A percentile compares a stretch with the other conserved stretches of the same genome.
Evolutionary conservation across 371 early-diverging fungal genomes (phyloP).

Genomic region (Synchytrium microbalum): DNA sequence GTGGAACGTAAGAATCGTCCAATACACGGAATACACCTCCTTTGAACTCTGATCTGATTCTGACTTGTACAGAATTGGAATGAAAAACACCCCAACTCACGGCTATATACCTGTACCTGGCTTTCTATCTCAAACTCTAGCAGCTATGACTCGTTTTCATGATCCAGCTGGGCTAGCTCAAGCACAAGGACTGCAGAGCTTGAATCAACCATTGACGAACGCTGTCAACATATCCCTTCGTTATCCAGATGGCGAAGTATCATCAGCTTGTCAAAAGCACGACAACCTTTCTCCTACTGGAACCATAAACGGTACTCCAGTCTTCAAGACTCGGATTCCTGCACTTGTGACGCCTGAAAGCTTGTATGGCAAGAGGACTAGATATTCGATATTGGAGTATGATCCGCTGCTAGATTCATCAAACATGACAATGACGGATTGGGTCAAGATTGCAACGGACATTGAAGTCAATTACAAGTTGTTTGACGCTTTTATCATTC

Average conservation of each 20-base stretch:
- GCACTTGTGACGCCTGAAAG: constrained; percentile 85
- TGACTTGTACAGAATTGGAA: too few species aligned
- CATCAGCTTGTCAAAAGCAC: background rate
- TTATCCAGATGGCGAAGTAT: constrained; percentile 9
- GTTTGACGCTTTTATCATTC: constrained; percentile 88
- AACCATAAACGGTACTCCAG: constrained; percentile 34
- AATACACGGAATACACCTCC: constrained; percentile 43
- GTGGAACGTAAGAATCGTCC: constrained; percentile 91
- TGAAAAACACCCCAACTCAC: constrained; percentile 15
- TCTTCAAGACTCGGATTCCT: constrained; percentile 21
- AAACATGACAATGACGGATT: constrained; percentile 85
- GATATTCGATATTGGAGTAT: constrained; percentile 89
- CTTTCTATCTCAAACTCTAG: constrained; percentile 63
- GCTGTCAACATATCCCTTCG: constrained; percentile 28
- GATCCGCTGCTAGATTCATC: constrained; percentile 83
- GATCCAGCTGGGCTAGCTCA: constrained; percentile 48
- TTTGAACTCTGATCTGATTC: constrained; percentile 2
- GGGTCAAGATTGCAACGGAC: constrained; percentile 91
- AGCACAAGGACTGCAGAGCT: background rate
- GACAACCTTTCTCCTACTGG: constrained; percentile 1
- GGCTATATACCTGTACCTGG: constrained; percentile 32
- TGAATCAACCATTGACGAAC: constrained; percentile 10
- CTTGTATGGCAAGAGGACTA: constrained; percentile 85
- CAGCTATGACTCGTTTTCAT: constrained; percentile 76
- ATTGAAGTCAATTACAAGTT: constrained; percentile 87